A percentile compares a stretch with the other conserved stretches of the same genome.
phyloP scores from a whole-genome alignment of 345 rosid genomes.

The Citrus hindsii region DNA sequence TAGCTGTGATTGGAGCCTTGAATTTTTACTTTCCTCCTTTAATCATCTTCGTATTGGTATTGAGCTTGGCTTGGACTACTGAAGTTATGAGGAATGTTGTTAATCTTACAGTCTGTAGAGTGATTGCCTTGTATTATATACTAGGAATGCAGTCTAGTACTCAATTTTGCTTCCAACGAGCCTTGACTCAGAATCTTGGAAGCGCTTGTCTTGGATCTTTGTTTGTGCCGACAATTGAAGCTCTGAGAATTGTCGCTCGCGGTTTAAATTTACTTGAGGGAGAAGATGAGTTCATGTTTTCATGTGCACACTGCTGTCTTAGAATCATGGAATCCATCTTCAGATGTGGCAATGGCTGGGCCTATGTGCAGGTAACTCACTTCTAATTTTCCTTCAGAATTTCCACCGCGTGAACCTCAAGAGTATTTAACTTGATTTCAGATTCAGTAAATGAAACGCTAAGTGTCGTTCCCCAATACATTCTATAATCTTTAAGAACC shows the following conservation, averaged over 20 bases:
- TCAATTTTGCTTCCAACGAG: constrained; percentile 83
- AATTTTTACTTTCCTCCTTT: constrained; percentile 61
- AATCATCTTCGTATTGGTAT: constrained; percentile 41
- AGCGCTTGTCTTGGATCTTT: constrained; percentile 95
- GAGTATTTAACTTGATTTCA: not conserved
- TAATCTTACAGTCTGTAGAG: constrained; percentile 77
- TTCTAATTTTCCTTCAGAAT: not conserved
- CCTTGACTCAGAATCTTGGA: constrained; percentile 73
- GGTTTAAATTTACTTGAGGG: constrained; percentile 88
- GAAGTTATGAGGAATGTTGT: constrained; percentile 97
- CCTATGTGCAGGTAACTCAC: constrained; percentile 84
- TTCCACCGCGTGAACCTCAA: not conserved
- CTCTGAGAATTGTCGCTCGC: constrained; percentile 76
- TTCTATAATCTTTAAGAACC: not conserved
- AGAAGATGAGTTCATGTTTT: constrained; percentile 98
- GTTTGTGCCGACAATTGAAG: constrained; percentile 91
- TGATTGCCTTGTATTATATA: constrained; percentile 71
- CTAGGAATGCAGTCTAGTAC: constrained; percentile 93
- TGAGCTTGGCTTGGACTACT: constrained; percentile 80
- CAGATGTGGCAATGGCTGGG: constrained; percentile 92
- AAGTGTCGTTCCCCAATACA: not conserved
- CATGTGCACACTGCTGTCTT: constrained; percentile 98
- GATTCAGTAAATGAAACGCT: not conserved
- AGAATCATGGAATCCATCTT: constrained; percentile 70
- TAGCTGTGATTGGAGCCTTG: constrained; percentile 84